A percentile compares a stretch with the other conserved stretches of the same genome.
phyloP scores from a whole-genome alignment of 345 rosid species.

The Geranium rotundifolium region DNA sequence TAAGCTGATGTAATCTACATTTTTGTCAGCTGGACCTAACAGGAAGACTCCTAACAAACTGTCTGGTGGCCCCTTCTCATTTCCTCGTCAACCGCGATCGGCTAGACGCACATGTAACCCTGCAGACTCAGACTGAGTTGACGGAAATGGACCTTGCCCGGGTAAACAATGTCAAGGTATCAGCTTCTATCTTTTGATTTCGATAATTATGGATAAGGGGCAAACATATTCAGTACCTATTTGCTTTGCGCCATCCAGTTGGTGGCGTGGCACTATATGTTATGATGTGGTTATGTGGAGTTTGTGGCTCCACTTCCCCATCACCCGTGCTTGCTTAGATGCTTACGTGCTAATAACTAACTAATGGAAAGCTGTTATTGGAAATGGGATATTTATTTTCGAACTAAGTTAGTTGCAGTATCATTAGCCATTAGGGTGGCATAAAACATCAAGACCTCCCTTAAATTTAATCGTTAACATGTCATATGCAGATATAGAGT shows the following conservation, averaged over 20 bases:
- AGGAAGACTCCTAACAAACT: slow-evolving; percentile 36
- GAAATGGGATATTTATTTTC: too few species aligned
- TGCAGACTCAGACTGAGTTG: slow-evolving; percentile 67
- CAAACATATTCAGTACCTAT: too few species aligned
- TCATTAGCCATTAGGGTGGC: too few species aligned
- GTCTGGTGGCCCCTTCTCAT: slow-evolving; percentile 58
- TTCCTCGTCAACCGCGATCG: slow-evolving; percentile 87
- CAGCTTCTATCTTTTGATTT: background rate
- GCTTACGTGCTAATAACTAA: background rate
- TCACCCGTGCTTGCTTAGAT: background rate
- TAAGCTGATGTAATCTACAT: background rate
- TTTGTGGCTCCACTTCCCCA: too few species aligned
- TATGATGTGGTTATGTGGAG: too few species aligned
- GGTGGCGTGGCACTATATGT: too few species aligned
- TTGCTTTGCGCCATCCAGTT: too few species aligned
- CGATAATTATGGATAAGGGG: too few species aligned
- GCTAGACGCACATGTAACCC: slow-evolving; percentile 68
- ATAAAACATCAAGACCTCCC: too few species aligned
- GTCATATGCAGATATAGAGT: too few species aligned
- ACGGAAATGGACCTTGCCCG: background rate
- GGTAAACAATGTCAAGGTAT: background rate
- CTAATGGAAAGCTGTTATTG: background rate
- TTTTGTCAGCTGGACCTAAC: background rate
- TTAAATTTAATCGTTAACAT: too few species aligned
- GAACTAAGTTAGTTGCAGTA: too few species aligned